A percentile compares a stretch with the other conserved stretches of the same genome.
These are phyloP conservation scores for Penicillium paradoxum DNA, from an alignment of 495 filamentous ascomycete genomes.

Conservation along the genomic window DNA sequence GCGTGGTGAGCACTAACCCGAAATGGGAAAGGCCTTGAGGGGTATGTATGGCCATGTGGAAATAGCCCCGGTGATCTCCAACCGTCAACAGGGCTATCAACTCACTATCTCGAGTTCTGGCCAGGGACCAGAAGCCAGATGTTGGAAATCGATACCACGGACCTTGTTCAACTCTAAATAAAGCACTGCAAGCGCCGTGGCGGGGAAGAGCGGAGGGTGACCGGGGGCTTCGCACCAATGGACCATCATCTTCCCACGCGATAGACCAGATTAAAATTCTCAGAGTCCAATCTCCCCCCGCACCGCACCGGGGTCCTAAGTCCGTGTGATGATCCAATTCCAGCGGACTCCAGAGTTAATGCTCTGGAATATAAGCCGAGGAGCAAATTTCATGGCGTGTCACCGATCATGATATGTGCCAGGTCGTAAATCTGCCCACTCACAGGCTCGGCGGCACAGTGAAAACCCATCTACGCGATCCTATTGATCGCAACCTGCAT, in stretches of 20 bases:
- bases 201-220: conserved; percentile 1
- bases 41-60: background rate
- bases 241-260: background rate
- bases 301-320: background rate
- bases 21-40: no score
- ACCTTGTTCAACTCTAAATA: conserved; percentile 1
- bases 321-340: background rate
- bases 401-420: background rate
- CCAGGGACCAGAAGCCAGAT: background rate
- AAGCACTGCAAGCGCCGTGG: conserved; percentile 10
- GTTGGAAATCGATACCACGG: conserved; percentile 1
- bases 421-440: conserved; percentile 1
- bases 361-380: background rate
- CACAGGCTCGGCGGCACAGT: conserved; percentile 1
- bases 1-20: no score
- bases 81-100: background rate
- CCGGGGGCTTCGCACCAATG: background rate
- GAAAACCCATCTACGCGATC: conserved; percentile 1
- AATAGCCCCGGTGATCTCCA: background rate
- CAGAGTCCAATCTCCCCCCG: background rate
- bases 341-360: background rate
- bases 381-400: background rate
- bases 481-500: conserved; percentile 25
- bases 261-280: background rate
- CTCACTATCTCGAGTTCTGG: background rate